Evolutionary conservation across 2,329 filamentous ascomycete genomes (phyloP).

Genomic region (Sclerotiophoma versabilis): DNA sequence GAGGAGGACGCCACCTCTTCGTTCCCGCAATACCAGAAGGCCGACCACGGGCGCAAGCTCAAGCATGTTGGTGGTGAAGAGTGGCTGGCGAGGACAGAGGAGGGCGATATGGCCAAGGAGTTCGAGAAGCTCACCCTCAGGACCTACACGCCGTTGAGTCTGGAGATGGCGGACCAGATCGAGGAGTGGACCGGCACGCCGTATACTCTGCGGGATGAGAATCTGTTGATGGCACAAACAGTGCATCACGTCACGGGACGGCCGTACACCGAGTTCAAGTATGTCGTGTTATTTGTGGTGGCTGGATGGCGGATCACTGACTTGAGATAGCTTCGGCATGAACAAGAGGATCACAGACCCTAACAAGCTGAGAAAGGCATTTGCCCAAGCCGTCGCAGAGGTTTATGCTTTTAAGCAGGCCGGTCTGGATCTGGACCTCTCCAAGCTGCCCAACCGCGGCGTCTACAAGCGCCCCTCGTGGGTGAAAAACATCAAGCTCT

Average conservation of each 20-base stretch:
- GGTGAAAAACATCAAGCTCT: slow-evolving; percentile 39
- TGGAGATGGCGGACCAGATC: slow-evolving; percentile 41
- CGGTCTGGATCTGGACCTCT: slow-evolving; percentile 35
- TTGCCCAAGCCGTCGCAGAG: slow-evolving; percentile 66
- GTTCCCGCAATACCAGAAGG: slow-evolving; percentile 18
- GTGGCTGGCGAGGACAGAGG: slow-evolving; percentile 48
- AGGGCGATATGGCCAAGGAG: slow-evolving; percentile 37
- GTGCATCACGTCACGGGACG: slow-evolving; percentile 44
- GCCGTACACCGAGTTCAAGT: slow-evolving; percentile 39
- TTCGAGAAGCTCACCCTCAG: slow-evolving; percentile 46
- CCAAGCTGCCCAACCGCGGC: slow-evolving; percentile 37
- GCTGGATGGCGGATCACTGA: background rate
- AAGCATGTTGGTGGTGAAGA: slow-evolving; percentile 61
- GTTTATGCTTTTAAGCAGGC: slow-evolving; percentile 55
- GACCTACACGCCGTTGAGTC: slow-evolving; percentile 41
- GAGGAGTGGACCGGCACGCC: slow-evolving; percentile 41
- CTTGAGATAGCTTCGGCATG: slow-evolving; percentile 31
- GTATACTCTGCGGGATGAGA: slow-evolving; percentile 40
- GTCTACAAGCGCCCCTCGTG: slow-evolving; percentile 37
- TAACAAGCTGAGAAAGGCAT: slow-evolving; percentile 44
- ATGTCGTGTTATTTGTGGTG: background rate
- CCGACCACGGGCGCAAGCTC: slow-evolving; percentile 48
- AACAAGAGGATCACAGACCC: slow-evolving; percentile 22
- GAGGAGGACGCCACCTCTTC: slow-evolving; percentile 28
- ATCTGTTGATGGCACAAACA: slow-evolving; percentile 38